These are phyloP conservation scores for Chionographis japonica DNA, from an alignment of 106 monocot species.

Conservation along the genomic window DNA sequence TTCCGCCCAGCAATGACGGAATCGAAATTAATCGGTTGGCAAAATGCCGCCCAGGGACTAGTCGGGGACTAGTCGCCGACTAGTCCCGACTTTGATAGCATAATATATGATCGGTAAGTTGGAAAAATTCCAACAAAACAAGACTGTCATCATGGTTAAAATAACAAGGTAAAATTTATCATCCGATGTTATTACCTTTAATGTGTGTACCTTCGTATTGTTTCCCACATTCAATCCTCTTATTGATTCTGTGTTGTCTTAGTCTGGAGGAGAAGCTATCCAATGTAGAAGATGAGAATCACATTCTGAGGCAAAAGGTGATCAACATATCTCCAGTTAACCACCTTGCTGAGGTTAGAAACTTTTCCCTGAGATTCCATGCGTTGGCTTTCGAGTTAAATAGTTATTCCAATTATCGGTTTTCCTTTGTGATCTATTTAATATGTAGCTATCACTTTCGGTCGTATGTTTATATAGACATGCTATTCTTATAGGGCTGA, in stretches of 20 bases:
- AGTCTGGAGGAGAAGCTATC: constrained; percentile 58
- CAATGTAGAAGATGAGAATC: constrained; percentile 50
- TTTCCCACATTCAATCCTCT: background rate
- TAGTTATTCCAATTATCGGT: background rate
- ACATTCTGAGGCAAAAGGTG: constrained; percentile 46
- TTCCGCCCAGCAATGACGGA: too few species aligned
- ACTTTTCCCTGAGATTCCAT: constrained; percentile 30
- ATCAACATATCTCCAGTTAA: constrained; percentile 34
- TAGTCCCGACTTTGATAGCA: too few species aligned
- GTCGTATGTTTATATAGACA: background rate
- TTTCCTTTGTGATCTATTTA: background rate
- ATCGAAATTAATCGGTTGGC: too few species aligned
- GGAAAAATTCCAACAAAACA: too few species aligned
- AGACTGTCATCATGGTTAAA: too few species aligned
- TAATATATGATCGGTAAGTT: too few species aligned
- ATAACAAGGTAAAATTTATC: too few species aligned
- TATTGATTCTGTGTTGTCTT: background rate
- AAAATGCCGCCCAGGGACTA: too few species aligned
- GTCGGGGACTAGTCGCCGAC: too few species aligned
- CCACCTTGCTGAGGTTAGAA: constrained; percentile 17
- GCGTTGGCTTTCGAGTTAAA: background rate
- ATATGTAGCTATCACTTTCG: too few species aligned
- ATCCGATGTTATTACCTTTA: background rate
- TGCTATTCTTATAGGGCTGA: background rate
- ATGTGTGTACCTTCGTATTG: background rate